Evolutionary conservation across 1,284 basidiomycete species (phyloP).

Genomic region (Inonotus hispidus): DNA sequence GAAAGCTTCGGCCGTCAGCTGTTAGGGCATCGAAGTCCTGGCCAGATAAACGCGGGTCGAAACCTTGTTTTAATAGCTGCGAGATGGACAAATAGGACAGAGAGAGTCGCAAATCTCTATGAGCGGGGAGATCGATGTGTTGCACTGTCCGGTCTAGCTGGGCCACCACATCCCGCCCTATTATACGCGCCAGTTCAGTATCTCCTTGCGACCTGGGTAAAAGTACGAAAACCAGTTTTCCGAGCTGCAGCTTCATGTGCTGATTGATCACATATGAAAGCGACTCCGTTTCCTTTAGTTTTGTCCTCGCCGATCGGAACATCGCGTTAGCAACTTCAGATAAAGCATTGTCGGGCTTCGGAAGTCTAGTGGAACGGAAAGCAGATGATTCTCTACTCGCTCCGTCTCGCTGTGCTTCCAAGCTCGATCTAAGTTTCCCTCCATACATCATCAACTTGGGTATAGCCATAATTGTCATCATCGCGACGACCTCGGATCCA

Average conservation of each 20-base stretch:
- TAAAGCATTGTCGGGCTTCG: conserved; percentile 70
- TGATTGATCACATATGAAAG: conserved; percentile 62
- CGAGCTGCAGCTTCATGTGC: conserved; percentile 63
- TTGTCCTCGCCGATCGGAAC: conserved; percentile 64
- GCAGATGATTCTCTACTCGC: conserved; percentile 68
- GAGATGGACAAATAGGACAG: conserved; percentile 74
- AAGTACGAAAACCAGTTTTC: conserved; percentile 57
- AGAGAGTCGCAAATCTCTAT: conserved; percentile 60
- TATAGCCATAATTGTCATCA: conserved; percentile 69
- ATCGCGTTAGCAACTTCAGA: conserved; percentile 82
- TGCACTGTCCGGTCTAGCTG: conserved; percentile 57
- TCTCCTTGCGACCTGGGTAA: conserved; percentile 75
- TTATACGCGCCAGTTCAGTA: conserved; percentile 65
- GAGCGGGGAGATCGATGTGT: conserved; percentile 41
- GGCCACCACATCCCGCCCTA: conserved; percentile 60
- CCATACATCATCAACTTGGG: conserved; percentile 68
- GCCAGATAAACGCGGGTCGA: conserved; percentile 26
- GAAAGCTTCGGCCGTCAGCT: conserved; percentile 36
- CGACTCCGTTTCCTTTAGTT: conserved; percentile 58
- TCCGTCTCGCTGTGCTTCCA: conserved; percentile 68
- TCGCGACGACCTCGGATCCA: conserved; percentile 65
- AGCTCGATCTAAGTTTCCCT: conserved; percentile 66
- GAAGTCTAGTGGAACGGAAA: conserved; percentile 58
- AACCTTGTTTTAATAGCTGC: conserved; percentile 54
- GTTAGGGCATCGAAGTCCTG: conserved; percentile 16